Evolutionary conservation across 2,329 filamentous ascomycete genomes (phyloP), one percentile per base, ranked within the genome.

Genomic region (Ophiostoma montium): DNA sequence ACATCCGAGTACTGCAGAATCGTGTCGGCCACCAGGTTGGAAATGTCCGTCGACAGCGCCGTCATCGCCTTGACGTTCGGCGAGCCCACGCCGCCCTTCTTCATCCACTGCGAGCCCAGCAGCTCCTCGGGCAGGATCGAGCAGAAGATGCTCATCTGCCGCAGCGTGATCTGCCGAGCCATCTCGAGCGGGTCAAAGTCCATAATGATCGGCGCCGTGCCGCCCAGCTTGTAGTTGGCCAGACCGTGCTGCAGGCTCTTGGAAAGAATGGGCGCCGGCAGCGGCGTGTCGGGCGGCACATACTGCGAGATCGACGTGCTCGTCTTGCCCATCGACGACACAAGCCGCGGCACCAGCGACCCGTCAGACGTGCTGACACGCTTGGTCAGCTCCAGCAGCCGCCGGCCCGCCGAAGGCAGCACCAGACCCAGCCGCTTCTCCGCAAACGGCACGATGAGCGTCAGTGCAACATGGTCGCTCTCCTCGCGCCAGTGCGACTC

Each of bases 11-110:
- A 76, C 50, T 86, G 80, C 13, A 98, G 75, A 57, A 98, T 94
- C 0, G 86, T 94, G 61, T 96, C 90, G 0, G 87, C 85, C 11
- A 98, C 92, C 35, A 96, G 70, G 60, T 95, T 92, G 5, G 90
- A 88, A 16, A 98, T 70, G 55, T 95, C 89, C 0, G 88, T 98
- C 3, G 90, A 94, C 36, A 98, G 71, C 0, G 84, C 82, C 1
- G 89, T 92, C 86, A 96, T 94, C 5, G 87, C 86, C 61, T 90
- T 86, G 54, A 98, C 90, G 55, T 96, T 95, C 35, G 85, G 80
- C 2, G 89, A 86, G 52, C 84, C 78, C 0, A 78, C 80, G 5
- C 82, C 85, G 3, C 78, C 76, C 58, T 88, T 87, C 70, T 94
- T 95, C 65, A 84, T 94, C 88, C 90, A 96, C 64, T 94, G 88